Conservation (phyloP, 208 protist genomes). For the Herpetomonas muscarum region DNA sequence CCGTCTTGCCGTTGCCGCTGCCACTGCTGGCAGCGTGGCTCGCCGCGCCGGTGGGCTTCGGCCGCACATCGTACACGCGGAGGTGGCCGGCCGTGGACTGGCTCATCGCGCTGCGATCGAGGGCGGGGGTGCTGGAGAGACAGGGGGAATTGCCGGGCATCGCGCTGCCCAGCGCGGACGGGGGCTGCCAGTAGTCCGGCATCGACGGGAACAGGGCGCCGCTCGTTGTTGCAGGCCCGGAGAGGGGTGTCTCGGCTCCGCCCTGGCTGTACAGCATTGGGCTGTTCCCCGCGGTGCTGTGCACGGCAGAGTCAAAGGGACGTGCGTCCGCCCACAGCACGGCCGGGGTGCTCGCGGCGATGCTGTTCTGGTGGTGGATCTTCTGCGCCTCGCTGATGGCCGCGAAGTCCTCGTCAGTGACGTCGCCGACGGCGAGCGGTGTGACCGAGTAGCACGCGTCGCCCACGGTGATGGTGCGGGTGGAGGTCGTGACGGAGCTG, state of each 20-base stretch:
- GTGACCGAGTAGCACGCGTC: slow-evolving; percentile 72
- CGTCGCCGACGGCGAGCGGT: slow-evolving; percentile 56
- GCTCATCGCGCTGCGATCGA: slow-evolving; percentile 12
- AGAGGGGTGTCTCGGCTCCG: slow-evolving; percentile 4
- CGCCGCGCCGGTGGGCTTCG: slow-evolving; percentile 6
- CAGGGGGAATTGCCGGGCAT: slow-evolving; percentile 7
- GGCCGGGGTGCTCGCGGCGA: slow-evolving; percentile 1
- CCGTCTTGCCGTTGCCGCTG: slow-evolving; percentile 1
- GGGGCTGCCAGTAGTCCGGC: slow-evolving; percentile 24
- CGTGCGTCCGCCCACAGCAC: slow-evolving; percentile 9
- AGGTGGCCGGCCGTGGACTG: slow-evolving; percentile 15
- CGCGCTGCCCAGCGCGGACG: slow-evolving; percentile 14
- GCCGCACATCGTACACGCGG: slow-evolving; percentile 40
- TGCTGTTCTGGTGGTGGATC: slow-evolving; percentile 18
- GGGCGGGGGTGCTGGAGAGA: slow-evolving; percentile 16
- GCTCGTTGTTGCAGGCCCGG: neutral
- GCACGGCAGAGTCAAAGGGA: slow-evolving; percentile 13
- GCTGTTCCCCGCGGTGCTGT: slow-evolving; percentile 12
- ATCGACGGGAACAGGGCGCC: slow-evolving; percentile 17
- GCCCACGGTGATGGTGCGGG: slow-evolving; percentile 62
- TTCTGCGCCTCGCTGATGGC: slow-evolving; percentile 57
- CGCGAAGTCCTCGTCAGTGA: slow-evolving; percentile 69
- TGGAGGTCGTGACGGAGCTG: slow-evolving; percentile 36
- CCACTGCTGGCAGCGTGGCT: neutral
- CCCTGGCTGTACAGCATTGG: slow-evolving; percentile 19